Conservation (phyloP, 2,329 filamentous ascomycete species). For the Fusarium sp. region DNA sequence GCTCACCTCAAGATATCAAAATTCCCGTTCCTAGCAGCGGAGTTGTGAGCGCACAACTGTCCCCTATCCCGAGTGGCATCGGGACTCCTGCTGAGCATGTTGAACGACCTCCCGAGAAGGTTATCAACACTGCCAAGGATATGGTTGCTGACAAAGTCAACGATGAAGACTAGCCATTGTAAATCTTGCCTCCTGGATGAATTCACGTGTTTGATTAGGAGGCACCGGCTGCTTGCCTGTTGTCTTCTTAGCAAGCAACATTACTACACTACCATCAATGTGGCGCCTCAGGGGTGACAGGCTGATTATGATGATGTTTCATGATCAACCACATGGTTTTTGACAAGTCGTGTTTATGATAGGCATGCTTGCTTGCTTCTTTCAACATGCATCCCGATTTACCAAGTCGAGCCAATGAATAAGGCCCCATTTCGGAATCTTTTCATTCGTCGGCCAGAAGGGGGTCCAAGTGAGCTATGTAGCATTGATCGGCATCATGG, state of each 20-base stretch:
- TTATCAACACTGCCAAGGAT: conserved; percentile 62
- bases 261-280: background rate
- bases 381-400: conserved; percentile 24
- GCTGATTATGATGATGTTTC: conserved; percentile 35
- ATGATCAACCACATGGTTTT: conserved; percentile 36
- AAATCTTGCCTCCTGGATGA: background rate
- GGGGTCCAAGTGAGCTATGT: background rate
- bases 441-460: background rate
- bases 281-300: conserved; percentile 16
- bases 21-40: conserved; percentile 73
- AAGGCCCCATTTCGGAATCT: background rate
- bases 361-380: conserved; percentile 12
- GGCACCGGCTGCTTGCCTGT: background rate
- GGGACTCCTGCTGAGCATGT: conserved; percentile 59
- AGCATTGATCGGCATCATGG: background rate
- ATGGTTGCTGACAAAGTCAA: conserved; percentile 65
- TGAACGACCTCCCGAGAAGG: conserved; percentile 60
- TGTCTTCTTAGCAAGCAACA: background rate
- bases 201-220: background rate
- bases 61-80: conserved; percentile 61
- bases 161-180: conserved; percentile 59
- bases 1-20: conserved; percentile 83
- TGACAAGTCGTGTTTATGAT: conserved; percentile 6
- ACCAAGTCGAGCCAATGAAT: conserved; percentile 2
- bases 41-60: conserved; percentile 53